Evolutionary conservation across 2,329 filamentous ascomycete species (phyloP), one percentile per base, ranked within the genome.

Genomic region (Teratosphaeria epicoccoides): DNA sequence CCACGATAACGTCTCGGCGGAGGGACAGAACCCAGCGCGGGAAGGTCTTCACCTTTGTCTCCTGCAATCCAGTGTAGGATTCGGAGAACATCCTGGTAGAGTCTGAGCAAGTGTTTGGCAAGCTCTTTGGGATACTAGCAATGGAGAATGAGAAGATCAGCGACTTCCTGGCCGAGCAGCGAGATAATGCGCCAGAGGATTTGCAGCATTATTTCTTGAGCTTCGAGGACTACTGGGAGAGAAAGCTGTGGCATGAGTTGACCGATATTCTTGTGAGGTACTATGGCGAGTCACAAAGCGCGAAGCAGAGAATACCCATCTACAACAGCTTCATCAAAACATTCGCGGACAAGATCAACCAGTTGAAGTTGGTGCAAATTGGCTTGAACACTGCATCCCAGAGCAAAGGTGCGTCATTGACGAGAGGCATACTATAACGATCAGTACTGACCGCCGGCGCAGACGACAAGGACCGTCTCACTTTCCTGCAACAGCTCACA

Each of bases 271-370:
- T 98, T 52, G 77, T 95, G 62, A 80, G 87, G 60, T 96, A 91
- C 79, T 98, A 96, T 76, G 83, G 84, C 65, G 75, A 87, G 62
- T 79, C 86, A 44, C 81, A 84, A 66, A 97, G 90, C 71, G 85
- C 83, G 52, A 77, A 82, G 53, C 88, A 95, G 74, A 85, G 91
- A 66, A 80, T 98, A 74, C 77, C 83, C 54, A 85, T 98, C 71
- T 98, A 93, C 78, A 88, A 93, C 73, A 83, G 83, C 63, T 98
- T 98, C 76, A 86, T 98, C 71, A 81, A 91, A 70, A 93, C 86
- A 71, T 98, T 98, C 68, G 88, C 90, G 59, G 90, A 95, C 69
- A 96, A 94, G 79, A 96, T 98, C 78, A 98, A 97, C 74, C 91
- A 97, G 76, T 78, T 98, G 57, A 96, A 96, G 79, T 84, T 97